phyloP scores from a whole-genome alignment of 192 early-diverging fungal genomes.

The Coemansia sp. region DNA sequence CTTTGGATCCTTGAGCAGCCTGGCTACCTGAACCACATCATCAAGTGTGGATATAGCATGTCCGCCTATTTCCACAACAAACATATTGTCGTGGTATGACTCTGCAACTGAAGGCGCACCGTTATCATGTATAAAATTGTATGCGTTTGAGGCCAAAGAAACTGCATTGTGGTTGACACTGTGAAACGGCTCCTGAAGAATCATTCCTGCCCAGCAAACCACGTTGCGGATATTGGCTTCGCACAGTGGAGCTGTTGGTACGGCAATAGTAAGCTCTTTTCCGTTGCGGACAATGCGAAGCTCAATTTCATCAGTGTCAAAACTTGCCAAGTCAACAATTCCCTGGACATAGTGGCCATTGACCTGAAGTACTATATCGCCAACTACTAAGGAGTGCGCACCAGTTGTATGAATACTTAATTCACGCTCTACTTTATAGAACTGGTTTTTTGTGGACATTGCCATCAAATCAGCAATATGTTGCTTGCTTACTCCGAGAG shows the following conservation, averaged over 20 bases:
- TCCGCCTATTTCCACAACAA: constrained; percentile 20
- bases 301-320: constrained; percentile 10
- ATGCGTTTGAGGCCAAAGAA: constrained; percentile 14
- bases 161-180: constrained; percentile 14
- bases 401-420: constrained; percentile 4
- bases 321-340: constrained; percentile 26
- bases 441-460: too few relatives aligned
- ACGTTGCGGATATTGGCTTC: constrained; percentile 15
- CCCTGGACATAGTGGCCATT: constrained; percentile 8
- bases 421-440: constrained; percentile 6
- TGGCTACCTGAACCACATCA: constrained; percentile 17
- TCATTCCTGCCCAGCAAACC: constrained; percentile 32
- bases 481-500: constrained; percentile 11
- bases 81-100: constrained; percentile 1
- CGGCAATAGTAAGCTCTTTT: constrained; percentile 9
- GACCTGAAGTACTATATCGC: constrained; percentile 30
- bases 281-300: constrained; percentile 30
- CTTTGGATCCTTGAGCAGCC: constrained; percentile 9
- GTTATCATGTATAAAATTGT: not conserved
- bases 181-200: constrained; percentile 30
- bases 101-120: not conserved
- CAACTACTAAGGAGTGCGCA: constrained; percentile 14
- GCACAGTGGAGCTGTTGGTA: constrained; percentile 19
- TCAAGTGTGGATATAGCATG: constrained; percentile 21
- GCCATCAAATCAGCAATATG: constrained; percentile 9